Conservation (phyloP, 441 rosid species). For the Macaranga tanarius region DNA sequence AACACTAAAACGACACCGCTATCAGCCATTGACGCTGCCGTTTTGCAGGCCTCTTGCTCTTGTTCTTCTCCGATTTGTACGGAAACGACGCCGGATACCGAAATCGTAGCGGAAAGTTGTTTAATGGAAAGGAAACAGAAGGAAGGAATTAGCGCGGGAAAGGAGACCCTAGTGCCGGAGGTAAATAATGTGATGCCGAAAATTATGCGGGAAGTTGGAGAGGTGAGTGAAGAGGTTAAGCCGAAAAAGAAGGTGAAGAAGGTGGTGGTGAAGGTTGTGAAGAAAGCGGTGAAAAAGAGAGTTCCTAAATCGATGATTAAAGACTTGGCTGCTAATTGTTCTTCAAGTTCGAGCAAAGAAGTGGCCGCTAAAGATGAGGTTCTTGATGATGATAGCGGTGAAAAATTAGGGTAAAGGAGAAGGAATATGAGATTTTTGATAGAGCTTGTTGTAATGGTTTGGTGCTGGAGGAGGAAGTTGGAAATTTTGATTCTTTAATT, state of each 20-base stretch:
- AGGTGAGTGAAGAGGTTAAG: not conserved
- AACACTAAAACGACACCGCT: not conserved
- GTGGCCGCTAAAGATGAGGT: not conserved
- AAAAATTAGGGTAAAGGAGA: conserved; percentile 12
- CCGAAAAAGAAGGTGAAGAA: conserved; percentile 20
- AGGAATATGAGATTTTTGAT: not conserved
- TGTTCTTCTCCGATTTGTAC: not conserved
- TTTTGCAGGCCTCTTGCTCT: not conserved
- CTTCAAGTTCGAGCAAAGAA: not conserved
- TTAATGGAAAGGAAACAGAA: not conserved
- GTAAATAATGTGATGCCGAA: too few relatives aligned
- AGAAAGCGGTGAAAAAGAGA: conserved; percentile 25
- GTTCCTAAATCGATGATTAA: conserved; percentile 19
- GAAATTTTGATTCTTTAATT: not conserved
- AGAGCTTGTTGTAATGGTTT: not conserved
- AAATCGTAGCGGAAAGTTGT: not conserved
- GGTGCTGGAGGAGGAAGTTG: conserved; percentile 9
- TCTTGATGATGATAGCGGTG: conserved; percentile 1
- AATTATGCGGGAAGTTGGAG: not conserved
- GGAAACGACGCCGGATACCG: not conserved
- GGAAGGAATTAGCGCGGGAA: not conserved
- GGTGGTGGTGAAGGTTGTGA: conserved; percentile 26
- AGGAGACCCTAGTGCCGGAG: conserved; percentile 17
- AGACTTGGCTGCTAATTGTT: not conserved
- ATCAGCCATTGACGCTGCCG: not conserved